A percentile compares a stretch with the other conserved stretches of the same genome.
phyloP scores from a whole-genome alignment of 768 basidiomycete species.

The Astraeus odoratus region DNA sequence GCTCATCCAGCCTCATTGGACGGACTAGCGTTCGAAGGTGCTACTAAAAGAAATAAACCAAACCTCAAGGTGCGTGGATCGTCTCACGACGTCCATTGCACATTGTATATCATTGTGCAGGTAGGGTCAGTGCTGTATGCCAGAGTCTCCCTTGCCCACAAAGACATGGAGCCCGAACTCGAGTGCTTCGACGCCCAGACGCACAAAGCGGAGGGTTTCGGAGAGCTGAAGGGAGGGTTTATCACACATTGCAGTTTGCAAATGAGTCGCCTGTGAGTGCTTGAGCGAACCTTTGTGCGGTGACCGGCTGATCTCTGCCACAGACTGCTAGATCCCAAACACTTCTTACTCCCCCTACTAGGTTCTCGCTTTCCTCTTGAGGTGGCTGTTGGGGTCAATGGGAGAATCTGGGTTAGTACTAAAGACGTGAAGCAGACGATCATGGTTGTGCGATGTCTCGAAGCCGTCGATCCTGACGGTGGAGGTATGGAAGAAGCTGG shows the following conservation, averaged over 20 bases:
- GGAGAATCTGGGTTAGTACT: constrained; percentile 82
- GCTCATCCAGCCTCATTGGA: constrained; percentile 84
- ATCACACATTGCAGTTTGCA: constrained; percentile 74
- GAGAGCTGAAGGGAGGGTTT: constrained; percentile 88
- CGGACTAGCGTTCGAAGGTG: constrained; percentile 91
- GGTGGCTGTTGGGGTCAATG: constrained; percentile 85
- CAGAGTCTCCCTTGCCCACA: constrained; percentile 86
- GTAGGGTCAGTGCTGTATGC: constrained; percentile 89
- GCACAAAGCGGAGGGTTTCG: constrained; percentile 87
- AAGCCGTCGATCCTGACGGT: constrained; percentile 72
- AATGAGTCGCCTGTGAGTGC: constrained; percentile 76
- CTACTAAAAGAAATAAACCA: constrained; percentile 89
- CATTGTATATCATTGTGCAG: constrained; percentile 34
- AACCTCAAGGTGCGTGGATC: constrained; percentile 67
- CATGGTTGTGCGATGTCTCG: constrained; percentile 69
- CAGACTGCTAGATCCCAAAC: constrained; percentile 73
- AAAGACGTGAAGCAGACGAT: constrained; percentile 71
- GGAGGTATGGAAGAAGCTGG: constrained; percentile 50
- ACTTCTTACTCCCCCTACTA: constrained; percentile 76
- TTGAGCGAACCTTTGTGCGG: not conserved
- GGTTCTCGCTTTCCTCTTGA: constrained; percentile 84
- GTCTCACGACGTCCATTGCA: not conserved
- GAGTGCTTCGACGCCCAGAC: constrained; percentile 95
- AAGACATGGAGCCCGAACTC: constrained; percentile 97
- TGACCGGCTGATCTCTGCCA: constrained; percentile 3